Base-by-base conservation (phyloP, 1,284 basidiomycete species). In the Papiliotrema fonsecae region DNA sequence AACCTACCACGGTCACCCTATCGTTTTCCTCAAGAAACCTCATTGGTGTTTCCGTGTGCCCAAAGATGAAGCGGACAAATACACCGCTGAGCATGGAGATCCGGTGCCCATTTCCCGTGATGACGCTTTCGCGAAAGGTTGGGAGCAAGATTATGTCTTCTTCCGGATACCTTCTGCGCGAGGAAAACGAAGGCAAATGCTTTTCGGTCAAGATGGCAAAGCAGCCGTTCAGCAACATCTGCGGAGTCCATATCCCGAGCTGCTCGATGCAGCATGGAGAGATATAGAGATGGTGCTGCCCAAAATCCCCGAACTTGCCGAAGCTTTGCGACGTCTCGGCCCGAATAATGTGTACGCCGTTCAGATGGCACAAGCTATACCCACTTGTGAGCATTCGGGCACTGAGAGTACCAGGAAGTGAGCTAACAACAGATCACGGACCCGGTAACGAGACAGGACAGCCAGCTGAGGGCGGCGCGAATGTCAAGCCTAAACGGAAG, bases 31-130 rank as follows among this genome's bases (percentile, higher is more conserved):
- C 14, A 35, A 52, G 1, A 60, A 70, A 21, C 62, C 72, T 30
- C 57, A 58, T 11, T 77, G 75, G 75, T 69, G 75, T 30, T 73
- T 74, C 58, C 54, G 58, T 25, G 66, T 70, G 1, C 73, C 58
- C 1, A 51, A 64, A 32, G 52, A 51, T 16, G 53, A 52, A 6
- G 46, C 60, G 3, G 37, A 41, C 14, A 55, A 64, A 1, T 63
- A 61, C 21, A 52, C 62, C 19, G 55, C 56, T 1, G 28, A 34
- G 4, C 62, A 70, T 42, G 70, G 69, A 5, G 43, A 48, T 11
- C 65, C 67, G 3, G 49, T 71, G 6, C 58, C 57, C 21, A 57
- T 61, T 2, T 42, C 53, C 6, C 63, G 65, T 31, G 26, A 31
- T 7, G 31, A 32, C 14, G 42, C 65, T 2, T 55, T 54, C 25